phyloP scores from a whole-genome alignment of 495 filamentous ascomycete genomes.

The Neurospora hispaniola region DNA sequence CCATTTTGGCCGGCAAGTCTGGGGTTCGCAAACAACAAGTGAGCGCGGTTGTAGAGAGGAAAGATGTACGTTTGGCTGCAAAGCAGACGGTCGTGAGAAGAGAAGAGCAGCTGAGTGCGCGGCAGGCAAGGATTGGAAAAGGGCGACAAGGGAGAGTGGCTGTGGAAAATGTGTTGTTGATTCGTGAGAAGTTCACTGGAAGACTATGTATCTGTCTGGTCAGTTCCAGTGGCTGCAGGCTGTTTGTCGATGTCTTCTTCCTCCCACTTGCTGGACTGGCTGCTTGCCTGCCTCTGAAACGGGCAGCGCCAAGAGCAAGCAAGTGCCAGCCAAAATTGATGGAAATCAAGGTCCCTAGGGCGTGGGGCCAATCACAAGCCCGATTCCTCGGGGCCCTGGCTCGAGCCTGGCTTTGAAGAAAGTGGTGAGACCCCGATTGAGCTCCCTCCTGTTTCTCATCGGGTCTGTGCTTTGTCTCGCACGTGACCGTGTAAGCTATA shows the following conservation, averaged over 20 bases:
- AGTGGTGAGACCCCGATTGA: background rate
- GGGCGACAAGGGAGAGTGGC: background rate
- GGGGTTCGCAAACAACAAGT: slow-evolving; percentile 4
- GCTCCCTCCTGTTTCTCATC: background rate
- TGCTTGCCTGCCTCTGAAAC: background rate
- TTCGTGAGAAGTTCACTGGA: background rate
- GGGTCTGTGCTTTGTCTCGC: background rate
- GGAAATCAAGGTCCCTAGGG: background rate
- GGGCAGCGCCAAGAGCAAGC: background rate
- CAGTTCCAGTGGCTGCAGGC: background rate
- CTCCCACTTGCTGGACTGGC: background rate
- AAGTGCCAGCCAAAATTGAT: background rate
- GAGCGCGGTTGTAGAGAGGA: background rate
- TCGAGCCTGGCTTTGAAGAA: background rate
- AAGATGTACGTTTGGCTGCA: background rate
- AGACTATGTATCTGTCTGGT: background rate
- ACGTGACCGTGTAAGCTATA: background rate
- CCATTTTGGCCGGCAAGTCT: slow-evolving; percentile 23
- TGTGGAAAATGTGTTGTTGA: background rate
- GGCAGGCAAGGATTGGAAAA: slow-evolving; percentile 11
- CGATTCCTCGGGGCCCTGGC: background rate
- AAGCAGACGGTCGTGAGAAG: slow-evolving; percentile 1
- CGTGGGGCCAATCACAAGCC: background rate
- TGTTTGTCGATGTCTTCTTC: background rate
- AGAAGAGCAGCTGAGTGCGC: slow-evolving; percentile 1